A percentile compares a stretch with the other conserved stretches of the same genome.
These are phyloP conservation scores for Yamadazyma aaseri DNA, from an alignment of 1,139 yeast species.

Conservation along the genomic window DNA sequence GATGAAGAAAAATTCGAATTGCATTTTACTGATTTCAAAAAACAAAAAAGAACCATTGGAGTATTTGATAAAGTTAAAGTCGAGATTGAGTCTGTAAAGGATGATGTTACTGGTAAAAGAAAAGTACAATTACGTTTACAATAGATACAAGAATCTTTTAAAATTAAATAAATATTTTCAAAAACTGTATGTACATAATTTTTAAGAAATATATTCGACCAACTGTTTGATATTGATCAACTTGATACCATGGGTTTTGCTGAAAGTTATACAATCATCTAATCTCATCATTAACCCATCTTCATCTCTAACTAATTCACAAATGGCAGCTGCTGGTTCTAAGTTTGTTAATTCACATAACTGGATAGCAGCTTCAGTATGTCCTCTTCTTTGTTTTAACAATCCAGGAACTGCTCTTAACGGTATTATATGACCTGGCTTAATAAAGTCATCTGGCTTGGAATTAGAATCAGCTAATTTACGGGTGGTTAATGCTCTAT, in stretches of 20 bases:
- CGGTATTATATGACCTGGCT: constrained; percentile 95
- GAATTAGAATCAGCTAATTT: constrained; percentile 63
- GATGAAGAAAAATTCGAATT: constrained; percentile 79
- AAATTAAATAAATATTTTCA: neutral
- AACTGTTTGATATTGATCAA: constrained; percentile 80
- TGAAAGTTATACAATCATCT: constrained; percentile 77
- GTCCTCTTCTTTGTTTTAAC: constrained; percentile 83
- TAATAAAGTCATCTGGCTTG: constrained; percentile 64
- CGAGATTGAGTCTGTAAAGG: constrained; percentile 75
- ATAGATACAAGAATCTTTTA: constrained; percentile 4
- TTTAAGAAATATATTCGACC: constrained; percentile 48
- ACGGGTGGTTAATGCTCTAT: constrained; percentile 81
- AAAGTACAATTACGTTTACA: constrained; percentile 72
- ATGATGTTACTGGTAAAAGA: constrained; percentile 89
- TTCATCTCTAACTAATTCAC: constrained; percentile 89
- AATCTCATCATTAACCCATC: constrained; percentile 97
- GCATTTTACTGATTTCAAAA: constrained; percentile 48
- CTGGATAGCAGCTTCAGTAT: constrained; percentile 96
- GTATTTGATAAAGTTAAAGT: constrained; percentile 88
- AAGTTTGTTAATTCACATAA: constrained; percentile 74
- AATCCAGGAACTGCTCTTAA: constrained; percentile 89
- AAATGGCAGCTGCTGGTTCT: constrained; percentile 86
- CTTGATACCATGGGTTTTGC: constrained; percentile 61
- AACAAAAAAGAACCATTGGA: constrained; percentile 49
- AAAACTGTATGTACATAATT: constrained; percentile 1